These are phyloP conservation scores for Pleurotus eryngii DNA, from an alignment of 768 basidiomycete species.

Conservation along the genomic window DNA sequence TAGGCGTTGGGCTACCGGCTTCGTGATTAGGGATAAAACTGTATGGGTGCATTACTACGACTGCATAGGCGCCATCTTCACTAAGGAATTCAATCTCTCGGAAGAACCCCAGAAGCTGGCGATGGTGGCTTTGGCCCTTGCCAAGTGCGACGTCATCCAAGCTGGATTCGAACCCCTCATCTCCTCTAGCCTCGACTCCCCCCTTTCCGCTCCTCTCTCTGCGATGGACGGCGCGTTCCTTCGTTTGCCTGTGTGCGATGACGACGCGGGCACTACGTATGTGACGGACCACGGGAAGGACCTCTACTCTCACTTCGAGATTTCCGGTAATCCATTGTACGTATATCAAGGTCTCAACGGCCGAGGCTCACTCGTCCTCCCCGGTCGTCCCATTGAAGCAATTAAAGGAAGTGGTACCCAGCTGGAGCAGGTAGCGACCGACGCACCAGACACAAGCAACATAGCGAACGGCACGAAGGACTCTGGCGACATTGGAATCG, in stretches of 20 bases:
- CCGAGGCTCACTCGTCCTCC: conserved; percentile 16
- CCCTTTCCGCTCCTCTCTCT: not conserved
- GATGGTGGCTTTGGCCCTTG: conserved; percentile 9
- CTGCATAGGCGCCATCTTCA: conserved; percentile 17
- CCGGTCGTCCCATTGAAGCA: not conserved
- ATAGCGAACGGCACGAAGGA: not conserved
- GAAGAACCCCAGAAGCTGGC: conserved; percentile 15
- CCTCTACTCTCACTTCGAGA: not conserved
- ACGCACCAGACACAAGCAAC: not conserved
- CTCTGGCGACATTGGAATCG: not conserved
- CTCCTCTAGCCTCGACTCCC: conserved; percentile 1
- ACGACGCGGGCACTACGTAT: not conserved
- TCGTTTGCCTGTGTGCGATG: not conserved
- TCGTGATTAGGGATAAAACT: conserved; percentile 15
- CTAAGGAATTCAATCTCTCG: conserved; percentile 17
- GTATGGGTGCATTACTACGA: conserved; percentile 26
- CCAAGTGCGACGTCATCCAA: not conserved
- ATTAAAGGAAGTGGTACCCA: not conserved
- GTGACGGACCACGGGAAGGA: not conserved
- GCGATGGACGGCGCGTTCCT: not conserved
- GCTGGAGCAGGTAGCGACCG: not conserved
- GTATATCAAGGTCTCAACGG: conserved; percentile 12
- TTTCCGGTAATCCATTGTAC: conserved; percentile 2
- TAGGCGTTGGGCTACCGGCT: conserved; percentile 17
- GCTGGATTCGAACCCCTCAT: conserved; percentile 17